Evolutionary conservation across 768 basidiomycete genomes (phyloP).

Genomic region (Crucibulum laeve): DNA sequence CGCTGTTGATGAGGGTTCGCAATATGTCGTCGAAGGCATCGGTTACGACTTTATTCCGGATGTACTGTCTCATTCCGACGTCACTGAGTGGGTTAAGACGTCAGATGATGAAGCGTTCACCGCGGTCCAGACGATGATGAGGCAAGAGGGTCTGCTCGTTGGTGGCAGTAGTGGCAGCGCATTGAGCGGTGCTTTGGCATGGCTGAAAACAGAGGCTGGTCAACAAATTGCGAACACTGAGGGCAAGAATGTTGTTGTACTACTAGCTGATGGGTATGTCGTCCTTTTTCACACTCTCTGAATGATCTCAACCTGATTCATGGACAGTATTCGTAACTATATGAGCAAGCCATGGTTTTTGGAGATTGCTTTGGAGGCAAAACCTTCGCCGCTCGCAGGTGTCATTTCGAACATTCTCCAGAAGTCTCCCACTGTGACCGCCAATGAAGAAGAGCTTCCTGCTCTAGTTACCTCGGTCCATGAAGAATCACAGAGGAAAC

Average conservation of each 20-base stretch:
- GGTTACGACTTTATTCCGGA: conserved; percentile 93
- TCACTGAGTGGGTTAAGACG: conserved; percentile 87
- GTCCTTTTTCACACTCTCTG: conserved; percentile 1
- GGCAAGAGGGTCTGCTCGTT: conserved; percentile 82
- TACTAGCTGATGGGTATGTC: conserved; percentile 87
- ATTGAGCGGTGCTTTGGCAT: conserved; percentile 70
- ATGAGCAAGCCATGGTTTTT: conserved; percentile 95
- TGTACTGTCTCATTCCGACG: conserved; percentile 59
- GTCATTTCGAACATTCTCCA: conserved; percentile 31
- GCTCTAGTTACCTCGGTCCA: conserved; percentile 1
- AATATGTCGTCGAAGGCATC: conserved; percentile 92
- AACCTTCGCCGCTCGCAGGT: conserved; percentile 49
- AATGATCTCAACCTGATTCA: conserved; percentile 1
- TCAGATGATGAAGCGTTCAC: conserved; percentile 77
- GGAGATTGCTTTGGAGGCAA: conserved; percentile 53
- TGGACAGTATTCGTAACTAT: conserved; percentile 79
- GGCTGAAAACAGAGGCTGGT: conserved; percentile 73
- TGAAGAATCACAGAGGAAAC: background rate
- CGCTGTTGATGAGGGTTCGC: conserved; percentile 35
- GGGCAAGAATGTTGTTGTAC: conserved; percentile 83
- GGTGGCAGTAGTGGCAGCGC: conserved; percentile 93
- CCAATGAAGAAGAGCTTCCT: background rate
- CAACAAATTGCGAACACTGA: conserved; percentile 53
- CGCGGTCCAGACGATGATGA: conserved; percentile 73
- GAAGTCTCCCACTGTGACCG: conserved; percentile 4